These are phyloP conservation scores for Blepharisma japonicum DNA, from an alignment of 73 alveolate genomes.

Conservation along the genomic window DNA sequence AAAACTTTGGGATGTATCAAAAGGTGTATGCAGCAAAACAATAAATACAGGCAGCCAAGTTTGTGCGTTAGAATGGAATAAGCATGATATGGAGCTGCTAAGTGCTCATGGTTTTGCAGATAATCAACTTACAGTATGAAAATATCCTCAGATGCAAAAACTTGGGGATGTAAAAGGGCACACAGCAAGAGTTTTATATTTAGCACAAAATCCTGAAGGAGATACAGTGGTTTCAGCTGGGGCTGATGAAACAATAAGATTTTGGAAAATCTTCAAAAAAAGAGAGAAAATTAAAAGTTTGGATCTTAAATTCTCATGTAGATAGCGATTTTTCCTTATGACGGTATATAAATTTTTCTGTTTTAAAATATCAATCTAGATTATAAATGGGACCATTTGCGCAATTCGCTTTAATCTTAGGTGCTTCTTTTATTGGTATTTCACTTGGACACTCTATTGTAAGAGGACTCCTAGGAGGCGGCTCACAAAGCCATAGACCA, in stretches of 20 bases:
- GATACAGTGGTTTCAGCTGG: slow-evolving; percentile 67
- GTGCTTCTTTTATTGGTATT: too few species aligned
- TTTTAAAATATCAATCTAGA: too few species aligned
- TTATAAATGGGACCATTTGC: too few species aligned
- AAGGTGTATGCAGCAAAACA: slow-evolving; percentile 22
- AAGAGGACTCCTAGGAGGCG: too few species aligned
- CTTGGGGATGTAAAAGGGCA: slow-evolving; percentile 71
- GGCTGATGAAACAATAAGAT: slow-evolving; percentile 82
- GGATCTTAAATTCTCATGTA: too few species aligned
- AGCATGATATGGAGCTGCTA: slow-evolving; percentile 70
- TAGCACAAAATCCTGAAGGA: slow-evolving; percentile 72
- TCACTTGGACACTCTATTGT: too few species aligned
- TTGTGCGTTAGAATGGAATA: slow-evolving; percentile 78
- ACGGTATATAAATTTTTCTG: too few species aligned
- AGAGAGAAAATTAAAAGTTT: neutral
- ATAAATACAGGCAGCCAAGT: slow-evolving; percentile 77
- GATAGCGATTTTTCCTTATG: too few species aligned
- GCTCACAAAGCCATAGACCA: too few species aligned
- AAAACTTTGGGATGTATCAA: slow-evolving; percentile 70
- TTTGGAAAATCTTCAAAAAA: slow-evolving; percentile 68
- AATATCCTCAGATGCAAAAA: slow-evolving; percentile 55
- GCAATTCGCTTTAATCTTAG: too few species aligned
- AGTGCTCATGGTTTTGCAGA: slow-evolving; percentile 73
- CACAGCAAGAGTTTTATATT: slow-evolving; percentile 64
- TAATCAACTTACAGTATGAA: slow-evolving; percentile 69